A percentile compares a stretch with the other conserved stretches of the same genome.
Evolutionary conservation across 805 yeast species (phyloP).

Genomic region (Kluyveromyces aestuarii): DNA sequence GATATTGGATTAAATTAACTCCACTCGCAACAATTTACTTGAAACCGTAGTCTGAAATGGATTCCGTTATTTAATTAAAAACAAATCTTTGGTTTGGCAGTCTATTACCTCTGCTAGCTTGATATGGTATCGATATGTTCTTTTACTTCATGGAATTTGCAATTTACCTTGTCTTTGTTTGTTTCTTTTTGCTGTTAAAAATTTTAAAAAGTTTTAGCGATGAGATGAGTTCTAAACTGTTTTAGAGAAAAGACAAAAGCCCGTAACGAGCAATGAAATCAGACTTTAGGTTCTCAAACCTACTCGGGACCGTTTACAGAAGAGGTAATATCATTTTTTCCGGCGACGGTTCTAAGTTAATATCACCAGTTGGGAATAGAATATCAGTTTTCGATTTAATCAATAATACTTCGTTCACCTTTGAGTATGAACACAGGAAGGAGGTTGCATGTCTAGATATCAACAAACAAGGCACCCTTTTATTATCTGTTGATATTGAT

Average conservation of each 20-base stretch:
- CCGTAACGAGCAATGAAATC: slow-evolving; percentile 52
- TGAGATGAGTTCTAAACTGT: slow-evolving; percentile 9
- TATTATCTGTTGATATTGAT: slow-evolving; percentile 78
- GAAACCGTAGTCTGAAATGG: too few species aligned
- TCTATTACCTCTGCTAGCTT: background rate
- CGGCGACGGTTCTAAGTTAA: slow-evolving; percentile 71
- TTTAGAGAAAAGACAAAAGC: background rate
- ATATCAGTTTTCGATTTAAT: slow-evolving; percentile 81
- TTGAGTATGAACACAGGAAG: slow-evolving; percentile 86
- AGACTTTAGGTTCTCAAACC: slow-evolving; percentile 80
- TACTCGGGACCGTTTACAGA: slow-evolving; percentile 89
- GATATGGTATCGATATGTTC: background rate
- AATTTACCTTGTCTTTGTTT: background rate
- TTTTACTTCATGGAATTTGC: background rate
- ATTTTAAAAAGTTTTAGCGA: slow-evolving; percentile 9
- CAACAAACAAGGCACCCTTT: slow-evolving; percentile 70
- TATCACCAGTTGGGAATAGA: slow-evolving; percentile 93
- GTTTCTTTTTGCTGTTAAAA: slow-evolving; percentile 4
- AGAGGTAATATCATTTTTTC: slow-evolving; percentile 86
- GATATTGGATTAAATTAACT: too few species aligned
- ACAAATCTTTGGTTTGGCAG: background rate
- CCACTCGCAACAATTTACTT: too few species aligned
- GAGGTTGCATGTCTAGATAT: slow-evolving; percentile 72
- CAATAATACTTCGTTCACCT: slow-evolving; percentile 78
- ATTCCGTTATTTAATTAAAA: background rate